A percentile compares a stretch with the other conserved stretches of the same genome.
These are phyloP conservation scores for Coniochaeta sp. DNA, from an alignment of 2,329 filamentous ascomycete species.

Conservation along the genomic window DNA sequence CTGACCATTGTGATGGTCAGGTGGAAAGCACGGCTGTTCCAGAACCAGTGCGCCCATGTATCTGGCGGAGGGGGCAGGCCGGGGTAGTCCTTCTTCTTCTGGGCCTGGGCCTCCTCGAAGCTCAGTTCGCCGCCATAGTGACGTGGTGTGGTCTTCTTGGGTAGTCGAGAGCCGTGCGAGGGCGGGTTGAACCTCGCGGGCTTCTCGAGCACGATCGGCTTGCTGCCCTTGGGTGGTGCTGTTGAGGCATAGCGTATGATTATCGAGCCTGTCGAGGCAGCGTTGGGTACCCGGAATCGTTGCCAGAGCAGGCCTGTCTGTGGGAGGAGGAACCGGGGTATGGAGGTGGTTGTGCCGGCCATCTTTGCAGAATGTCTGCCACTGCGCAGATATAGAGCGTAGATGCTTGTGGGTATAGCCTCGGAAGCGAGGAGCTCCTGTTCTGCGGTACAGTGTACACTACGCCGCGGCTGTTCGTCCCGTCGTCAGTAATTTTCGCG, in stretches of 20 bases:
- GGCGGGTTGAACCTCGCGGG: slow-evolving; percentile 87
- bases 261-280: slow-evolving; percentile 14
- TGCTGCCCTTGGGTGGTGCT: slow-evolving; percentile 22
- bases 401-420: not conserved
- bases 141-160: slow-evolving; percentile 41
- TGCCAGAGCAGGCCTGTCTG: slow-evolving; percentile 51
- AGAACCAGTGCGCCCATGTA: slow-evolving; percentile 76
- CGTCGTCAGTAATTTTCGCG: not conserved
- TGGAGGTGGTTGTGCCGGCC: slow-evolving; percentile 40
- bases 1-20: slow-evolving; percentile 75
- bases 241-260: slow-evolving; percentile 17
- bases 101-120: slow-evolving; percentile 55
- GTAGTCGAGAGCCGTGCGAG: slow-evolving; percentile 70
- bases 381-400: not conserved
- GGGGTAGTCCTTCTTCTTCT: slow-evolving; percentile 69
- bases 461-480: no score
- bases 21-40: slow-evolving; percentile 71
- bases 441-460: no score
- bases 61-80: slow-evolving; percentile 81
- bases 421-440: not conserved
- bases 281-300: slow-evolving; percentile 17
- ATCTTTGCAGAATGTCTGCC: slow-evolving; percentile 19
- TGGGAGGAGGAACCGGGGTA: slow-evolving; percentile 63
- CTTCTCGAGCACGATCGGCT: slow-evolving; percentile 71
- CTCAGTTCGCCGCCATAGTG: slow-evolving; percentile 70